Conservation (phyloP, 495 filamentous ascomycete genomes). For the Staphylotrichum tortipilum region DNA sequence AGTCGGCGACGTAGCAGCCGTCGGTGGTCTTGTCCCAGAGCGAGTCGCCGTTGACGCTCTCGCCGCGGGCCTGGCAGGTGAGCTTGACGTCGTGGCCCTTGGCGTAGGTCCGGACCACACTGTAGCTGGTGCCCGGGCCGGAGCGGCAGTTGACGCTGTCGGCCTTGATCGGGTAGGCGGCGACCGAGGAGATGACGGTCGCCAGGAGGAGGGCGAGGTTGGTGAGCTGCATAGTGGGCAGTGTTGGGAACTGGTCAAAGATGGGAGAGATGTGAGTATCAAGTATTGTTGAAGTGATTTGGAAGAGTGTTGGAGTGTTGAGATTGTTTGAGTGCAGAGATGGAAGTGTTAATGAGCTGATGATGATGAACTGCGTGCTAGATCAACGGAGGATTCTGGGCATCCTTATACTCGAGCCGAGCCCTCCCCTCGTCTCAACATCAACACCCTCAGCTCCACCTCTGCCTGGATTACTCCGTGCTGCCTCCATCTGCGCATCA, state of each 20-base stretch:
- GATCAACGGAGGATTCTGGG: too few species aligned
- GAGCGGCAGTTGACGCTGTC: slow-evolving; percentile 21
- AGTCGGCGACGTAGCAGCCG: slow-evolving; percentile 22
- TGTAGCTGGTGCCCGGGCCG: slow-evolving; percentile 13
- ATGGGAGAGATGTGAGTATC: neutral
- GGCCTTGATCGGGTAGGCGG: slow-evolving; percentile 15
- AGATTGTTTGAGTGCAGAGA: too few species aligned
- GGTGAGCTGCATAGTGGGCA: slow-evolving; percentile 5
- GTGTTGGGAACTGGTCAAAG: too few species aligned
- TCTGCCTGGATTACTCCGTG: too few species aligned
- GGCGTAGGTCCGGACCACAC: slow-evolving; percentile 13
- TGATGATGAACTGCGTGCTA: too few species aligned
- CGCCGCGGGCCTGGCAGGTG: slow-evolving; percentile 18
- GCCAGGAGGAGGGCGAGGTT: slow-evolving; percentile 2
- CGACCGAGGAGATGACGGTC: neutral
- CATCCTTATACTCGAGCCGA: too few species aligned
- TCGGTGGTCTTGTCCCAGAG: slow-evolving; percentile 26
- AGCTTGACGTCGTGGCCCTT: slow-evolving; percentile 12
- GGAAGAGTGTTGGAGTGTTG: too few species aligned
- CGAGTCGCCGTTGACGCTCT: slow-evolving; percentile 12
- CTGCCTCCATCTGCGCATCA: too few species aligned
- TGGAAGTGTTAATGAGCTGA: neutral
- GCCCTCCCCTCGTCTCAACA: too few species aligned
- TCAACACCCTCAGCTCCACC: too few species aligned
- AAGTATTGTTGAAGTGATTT: too few species aligned